Evolutionary conservation across 257 asterid species (phyloP).

Genomic region (Gentiana straminea): DNA sequence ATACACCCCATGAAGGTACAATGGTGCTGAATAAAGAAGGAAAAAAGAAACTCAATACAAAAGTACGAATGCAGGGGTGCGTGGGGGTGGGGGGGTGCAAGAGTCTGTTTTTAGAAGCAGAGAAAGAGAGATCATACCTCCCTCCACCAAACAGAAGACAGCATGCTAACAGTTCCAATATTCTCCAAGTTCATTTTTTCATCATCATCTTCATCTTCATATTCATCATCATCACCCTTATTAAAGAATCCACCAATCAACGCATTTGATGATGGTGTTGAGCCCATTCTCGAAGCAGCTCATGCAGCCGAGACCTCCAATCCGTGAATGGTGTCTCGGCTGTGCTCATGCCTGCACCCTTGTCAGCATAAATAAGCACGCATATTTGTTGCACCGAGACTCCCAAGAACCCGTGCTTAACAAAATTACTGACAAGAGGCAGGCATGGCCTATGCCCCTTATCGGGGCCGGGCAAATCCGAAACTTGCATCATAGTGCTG

Average conservation of each 20-base stretch:
- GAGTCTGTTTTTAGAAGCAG: no score
- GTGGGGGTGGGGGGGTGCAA: no score
- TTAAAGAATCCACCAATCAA: slow-evolving; percentile 1
- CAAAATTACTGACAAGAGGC: slow-evolving; percentile 48
- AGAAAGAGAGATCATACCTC: slow-evolving; percentile 3
- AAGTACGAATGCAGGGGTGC: no score
- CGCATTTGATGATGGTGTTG: slow-evolving; percentile 26
- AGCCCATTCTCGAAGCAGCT: slow-evolving; percentile 34
- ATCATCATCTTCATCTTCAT: slow-evolving; percentile 22
- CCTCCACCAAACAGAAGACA: slow-evolving; percentile 11
- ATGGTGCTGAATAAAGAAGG: no score
- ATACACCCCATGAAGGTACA: no score
- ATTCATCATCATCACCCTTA: no score
- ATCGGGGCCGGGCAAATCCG: slow-evolving; percentile 99
- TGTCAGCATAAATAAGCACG: slow-evolving; percentile 34
- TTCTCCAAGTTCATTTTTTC: slow-evolving; percentile 24
- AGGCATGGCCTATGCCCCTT: slow-evolving; percentile 99
- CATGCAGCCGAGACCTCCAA: slow-evolving; percentile 34
- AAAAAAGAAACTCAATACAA: no score
- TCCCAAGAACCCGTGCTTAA: slow-evolving; percentile 20
- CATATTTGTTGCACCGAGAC: slow-evolving; percentile 26
- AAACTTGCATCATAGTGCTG: slow-evolving; percentile 64
- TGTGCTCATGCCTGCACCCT: slow-evolving; percentile 82
- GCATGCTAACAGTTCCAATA: slow-evolving; percentile 16
- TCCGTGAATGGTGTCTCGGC: slow-evolving; percentile 35